phyloP scores from a whole-genome alignment of 177 flowering plant species.

The Telopea speciosissima region DNA sequence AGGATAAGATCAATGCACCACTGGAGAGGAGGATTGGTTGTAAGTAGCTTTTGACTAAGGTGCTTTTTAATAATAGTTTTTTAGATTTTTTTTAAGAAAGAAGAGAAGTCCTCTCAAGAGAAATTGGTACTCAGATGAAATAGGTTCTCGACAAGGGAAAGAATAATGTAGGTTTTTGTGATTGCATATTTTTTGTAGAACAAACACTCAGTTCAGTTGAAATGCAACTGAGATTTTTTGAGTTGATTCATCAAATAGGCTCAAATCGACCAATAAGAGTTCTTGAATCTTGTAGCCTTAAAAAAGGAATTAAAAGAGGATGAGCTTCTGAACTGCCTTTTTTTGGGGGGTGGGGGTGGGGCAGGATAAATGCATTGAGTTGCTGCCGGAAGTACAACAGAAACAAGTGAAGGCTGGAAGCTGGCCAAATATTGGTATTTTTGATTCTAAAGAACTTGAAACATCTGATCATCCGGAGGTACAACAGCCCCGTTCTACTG shows the following conservation, averaged over 20 bases:
- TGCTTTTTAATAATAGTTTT: background rate
- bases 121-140: no score
- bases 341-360: background rate
- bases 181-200: no score
- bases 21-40: slow-evolving; percentile 77
- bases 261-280: no score
- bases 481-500: slow-evolving; percentile 24
- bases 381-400: slow-evolving; percentile 73
- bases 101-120: background rate
- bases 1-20: slow-evolving; percentile 48
- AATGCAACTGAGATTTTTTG: no score
- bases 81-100: no score
- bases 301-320: no score
- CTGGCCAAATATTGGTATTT: slow-evolving; percentile 22
- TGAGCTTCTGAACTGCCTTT: background rate
- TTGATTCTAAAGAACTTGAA: slow-evolving; percentile 25
- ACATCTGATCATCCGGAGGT: slow-evolving; percentile 13
- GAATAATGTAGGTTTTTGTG: no score
- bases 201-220: no score
- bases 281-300: no score
- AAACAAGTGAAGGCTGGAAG: slow-evolving; percentile 54
- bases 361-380: slow-evolving; percentile 66
- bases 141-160: no score
- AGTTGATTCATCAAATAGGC: no score
- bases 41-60: slow-evolving; percentile 38